Base-by-base conservation (phyloP, 1,139 yeast species). In the Groenewaldozyma sp. region DNA sequence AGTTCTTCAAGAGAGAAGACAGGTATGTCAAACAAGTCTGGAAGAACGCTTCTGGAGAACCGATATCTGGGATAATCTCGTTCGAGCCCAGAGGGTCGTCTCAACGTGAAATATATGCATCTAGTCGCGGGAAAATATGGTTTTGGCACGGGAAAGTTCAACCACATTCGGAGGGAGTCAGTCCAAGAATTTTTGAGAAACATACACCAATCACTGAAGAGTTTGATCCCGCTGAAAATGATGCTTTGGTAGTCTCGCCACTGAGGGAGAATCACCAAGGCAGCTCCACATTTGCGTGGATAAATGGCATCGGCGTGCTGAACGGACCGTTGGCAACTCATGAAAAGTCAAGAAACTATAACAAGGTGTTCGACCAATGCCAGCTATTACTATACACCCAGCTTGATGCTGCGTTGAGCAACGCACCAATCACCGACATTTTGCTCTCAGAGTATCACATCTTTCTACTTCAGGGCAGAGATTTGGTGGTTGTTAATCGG, bases 371-470 rank as follows among this genome's bases (percentile, higher is more conserved):
- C 28, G 45, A 45, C 27, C 51, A 56, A 17, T 61, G 71, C 5
- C 68, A 65, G 40, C 58, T 71, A 20, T 44, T 69, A 19, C 53
- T 73, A 17, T 60, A 61, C 24, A 51, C 62, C 31, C 73, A 69
- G n/a, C 18, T 29, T 7, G 47, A 50, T 68, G 3, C 65, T 69
- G 1, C 55, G 55, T 4, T 54, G 63, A 0, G 58, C 34, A 50
- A 52, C 24, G 36, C 38, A 14, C 38, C 50, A 3, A 59, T 70
- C 18, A 59, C 59, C 35, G 64, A 71, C 6, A 50, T 74, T 3
- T 50, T 68, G 2, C 50, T 78, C 14, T 69, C 82, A 0, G 67
- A 70, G 36, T 78, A 70, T 50, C 82, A 78, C 52, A 50, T 77
- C 3, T 48, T 78, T 1, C 45, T 74, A 1, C 54, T 77, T 2